Base-by-base conservation (phyloP, 345 rosid genomes). In the Eucalyptus coolabah region DNA sequence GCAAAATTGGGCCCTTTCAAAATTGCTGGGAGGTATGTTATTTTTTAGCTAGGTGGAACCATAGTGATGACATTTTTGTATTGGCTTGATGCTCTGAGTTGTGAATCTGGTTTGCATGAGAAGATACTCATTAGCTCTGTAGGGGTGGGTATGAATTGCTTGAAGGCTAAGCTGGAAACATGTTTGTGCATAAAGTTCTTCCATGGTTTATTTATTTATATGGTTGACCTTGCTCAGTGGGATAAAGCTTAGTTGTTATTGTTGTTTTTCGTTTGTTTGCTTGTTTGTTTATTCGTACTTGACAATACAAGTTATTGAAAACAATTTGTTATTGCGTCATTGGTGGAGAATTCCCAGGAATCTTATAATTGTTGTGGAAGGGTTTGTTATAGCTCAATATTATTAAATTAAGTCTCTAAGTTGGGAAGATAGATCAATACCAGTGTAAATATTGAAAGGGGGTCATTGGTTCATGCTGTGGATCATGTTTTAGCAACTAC, bases 1-100 rank as follows among this genome's bases (percentile, higher is more conserved):
- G 97, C 98, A 87, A 98, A 95, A 92, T 88, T 97, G 49, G 98
- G 95, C 45, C 98, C 99, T 90, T 93, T 96, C 82, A 96, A 94
- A 91, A 91, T 95, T 89, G 90, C 53, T 88, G 96, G 92, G 86
- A 95, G 98, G 98, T 97, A 92, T 11, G 88, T 49, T 28, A 90
- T 63, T 86, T 59, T 34, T 87, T 44, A 56, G 34, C 85, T 77
- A 40, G 24, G 85, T 77, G 85, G 37, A 77, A 44, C 72, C 18
- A 24, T 5, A 59, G 50, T 8, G 77, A 15, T 13, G 49, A 26
- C 19, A 34, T 40, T 56, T 37, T 54, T 34, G 28, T 88, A 3
- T 67, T 72, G 60, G 47, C 50, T n/a, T 63, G 50, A 44, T 2
- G 40, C 17, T 63, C 51, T 59, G 44, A 49, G 40, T 88, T 88